Evolutionary conservation across 2,329 filamentous ascomycete species (phyloP).

Genomic region (Orbilia javanica): DNA sequence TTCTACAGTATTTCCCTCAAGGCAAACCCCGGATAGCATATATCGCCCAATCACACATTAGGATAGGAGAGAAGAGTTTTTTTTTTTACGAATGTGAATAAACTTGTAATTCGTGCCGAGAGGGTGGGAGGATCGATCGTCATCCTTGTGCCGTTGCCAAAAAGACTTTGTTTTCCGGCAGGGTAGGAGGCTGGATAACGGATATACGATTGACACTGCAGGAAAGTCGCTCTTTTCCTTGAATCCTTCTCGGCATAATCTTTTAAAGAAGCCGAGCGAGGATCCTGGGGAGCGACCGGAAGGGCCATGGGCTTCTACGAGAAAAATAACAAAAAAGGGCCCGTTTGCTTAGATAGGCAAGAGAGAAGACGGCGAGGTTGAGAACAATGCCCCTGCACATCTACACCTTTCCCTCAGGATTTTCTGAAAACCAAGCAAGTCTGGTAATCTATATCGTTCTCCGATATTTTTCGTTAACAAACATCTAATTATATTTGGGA

Average conservation of each 20-base stretch:
- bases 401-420: conserved; percentile 25
- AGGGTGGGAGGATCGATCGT: conserved; percentile 28
- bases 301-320: conserved; percentile 17
- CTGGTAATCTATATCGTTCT: background rate
- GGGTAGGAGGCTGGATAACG: conserved; percentile 22
- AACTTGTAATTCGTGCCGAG: conserved; percentile 46
- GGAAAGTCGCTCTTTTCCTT: conserved; percentile 8
- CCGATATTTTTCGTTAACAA: background rate
- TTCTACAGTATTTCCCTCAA: conserved; percentile 41
- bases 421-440: conserved; percentile 26
- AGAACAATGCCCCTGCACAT: conserved; percentile 31
- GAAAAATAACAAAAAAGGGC: conserved; percentile 43
- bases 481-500: no score
- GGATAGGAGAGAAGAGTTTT: conserved; percentile 16
- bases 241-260: conserved; percentile 14
- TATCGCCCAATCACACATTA: conserved; percentile 6
- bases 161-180: background rate
- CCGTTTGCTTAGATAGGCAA: conserved; percentile 48
- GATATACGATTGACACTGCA: conserved; percentile 38
- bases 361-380: conserved; percentile 36
- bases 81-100: background rate
- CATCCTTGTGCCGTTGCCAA: conserved; percentile 26
- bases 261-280: conserved; percentile 14
- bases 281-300: conserved; percentile 5
- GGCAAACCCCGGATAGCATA: conserved; percentile 11